Conservation (phyloP, 345 rosid genomes). For the Boechera divaricarpa region DNA sequence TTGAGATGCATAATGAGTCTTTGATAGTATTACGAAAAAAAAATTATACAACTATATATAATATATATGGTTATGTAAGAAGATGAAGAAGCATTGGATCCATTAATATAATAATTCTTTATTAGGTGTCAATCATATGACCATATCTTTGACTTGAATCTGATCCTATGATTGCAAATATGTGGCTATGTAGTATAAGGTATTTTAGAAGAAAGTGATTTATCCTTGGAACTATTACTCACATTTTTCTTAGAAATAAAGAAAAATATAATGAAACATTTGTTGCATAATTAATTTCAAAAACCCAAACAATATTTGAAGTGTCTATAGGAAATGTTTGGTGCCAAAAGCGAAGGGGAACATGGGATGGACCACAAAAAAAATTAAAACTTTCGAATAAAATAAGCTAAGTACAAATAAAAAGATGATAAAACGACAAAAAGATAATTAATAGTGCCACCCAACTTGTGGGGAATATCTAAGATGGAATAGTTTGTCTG, state of each 20-base stretch:
- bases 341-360: slow-evolving; percentile 50
- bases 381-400: slow-evolving; percentile 24
- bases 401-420: slow-evolving; percentile 51
- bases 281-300: slow-evolving; percentile 7
- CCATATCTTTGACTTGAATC: slow-evolving; percentile 54
- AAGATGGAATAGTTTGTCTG: slow-evolving; percentile 61
- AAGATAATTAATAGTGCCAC: slow-evolving; percentile 53
- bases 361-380: slow-evolving; percentile 73
- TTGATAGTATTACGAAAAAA: slow-evolving; percentile 24
- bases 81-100: slow-evolving; percentile 49
- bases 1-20: slow-evolving; percentile 30
- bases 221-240: slow-evolving; percentile 34
- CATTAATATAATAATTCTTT: slow-evolving; percentile 39
- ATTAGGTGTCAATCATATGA: slow-evolving; percentile 52
- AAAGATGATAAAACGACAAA: slow-evolving; percentile 43
- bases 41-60: slow-evolving; percentile 2
- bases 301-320: slow-evolving; percentile 30
- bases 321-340: slow-evolving; percentile 53
- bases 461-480: slow-evolving; percentile 79
- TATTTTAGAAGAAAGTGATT: slow-evolving; percentile 32
- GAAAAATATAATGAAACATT: slow-evolving; percentile 25
- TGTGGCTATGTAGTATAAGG: slow-evolving; percentile 32
- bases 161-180: slow-evolving; percentile 45
- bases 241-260: not conserved
- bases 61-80: slow-evolving; percentile 1